Base-by-base conservation (phyloP, 2,329 filamentous ascomycete species). In the Talaromyces sp. region DNA sequence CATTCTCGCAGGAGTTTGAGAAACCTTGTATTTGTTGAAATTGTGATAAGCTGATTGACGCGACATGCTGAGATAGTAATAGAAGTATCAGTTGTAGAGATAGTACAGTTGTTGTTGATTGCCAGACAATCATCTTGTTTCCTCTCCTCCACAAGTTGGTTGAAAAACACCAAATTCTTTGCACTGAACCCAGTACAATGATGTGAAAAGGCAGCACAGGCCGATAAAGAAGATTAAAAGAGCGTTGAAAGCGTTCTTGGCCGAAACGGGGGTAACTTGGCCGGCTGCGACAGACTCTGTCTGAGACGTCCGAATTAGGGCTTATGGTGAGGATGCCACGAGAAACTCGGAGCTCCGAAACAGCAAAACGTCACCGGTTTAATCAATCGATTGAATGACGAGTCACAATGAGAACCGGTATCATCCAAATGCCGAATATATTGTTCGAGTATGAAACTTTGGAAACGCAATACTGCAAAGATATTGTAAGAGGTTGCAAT, bases 1-100 rank as follows among this genome's bases (percentile, higher is more conserved):
- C 58, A n/a, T 49, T 27, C 34, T 49, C 53, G 38, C 67, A 68
- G 22, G 53, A 22, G 13, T 8, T 19, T 3, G 67, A 63, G 43
- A 68, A 64, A 3, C 54, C 53, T 27, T 62, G 43, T 31, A 68
- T 68, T 56, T 64, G 38, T 38, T 68, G 61, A 31, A 67, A 68
- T 54, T 68, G 65, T 10, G 67, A 67, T 13, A 68, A 40, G 5
- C 65, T 61, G 61, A 68, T 45, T 8, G 67, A 61, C 6, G 38
- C 31, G 11, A 51, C 62, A 15, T 54, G 13, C 31, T 36, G 22
- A 25, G 22, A 31, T 15, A 49, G 38, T n/a, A 66, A 36, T 27
- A 63, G 19, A 47, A 45, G 43, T 29, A 63, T 25, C 13, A 66
- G 15, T 25, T 58, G 63, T 29, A 45, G 27, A n/a, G 29, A 49